Evolutionary conservation across 2,329 filamentous ascomycete species (phyloP), one percentile per base, ranked within the genome.

Genomic region (Penicillium sp.): DNA sequence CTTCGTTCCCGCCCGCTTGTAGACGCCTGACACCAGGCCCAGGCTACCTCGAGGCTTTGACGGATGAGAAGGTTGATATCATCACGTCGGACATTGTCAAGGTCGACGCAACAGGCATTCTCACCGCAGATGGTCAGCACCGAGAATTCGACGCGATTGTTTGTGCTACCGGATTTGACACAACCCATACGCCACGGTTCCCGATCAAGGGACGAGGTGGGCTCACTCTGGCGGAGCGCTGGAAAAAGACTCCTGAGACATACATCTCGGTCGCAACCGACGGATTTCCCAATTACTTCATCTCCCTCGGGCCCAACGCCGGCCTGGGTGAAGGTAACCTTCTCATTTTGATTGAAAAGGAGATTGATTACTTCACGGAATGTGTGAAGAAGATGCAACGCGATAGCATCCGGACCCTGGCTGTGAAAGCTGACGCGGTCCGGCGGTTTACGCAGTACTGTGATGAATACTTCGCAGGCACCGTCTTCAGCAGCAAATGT

Each of bases 21-120:
- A 75, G 79, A 51, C 77, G 80, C 14, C 69, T 81, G 16, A 81
- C 79, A 1, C 81, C 80, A 0, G 81, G 79, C 0, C 76, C 78
- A 0, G 79, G 79, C 1, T 82, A 82, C 58, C 73, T 91, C 2
- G 88, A 90, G 70, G 86, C 87, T 0, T 76, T 90, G 19, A 81
- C 81, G 0, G 79, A 85, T 59, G 81, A 84, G 6, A 89, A 89
- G 58, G 86, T 89, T 1, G 80, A 83, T 4, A 83, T 86, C 62
- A 84, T 89, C 67, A 80, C 78, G 16, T 82, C 80, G 0, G 79
- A 75, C 0, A 90, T 90, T 66, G 78, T 77, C 22, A 78, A 66
- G 13, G 65, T 77, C 14, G 69, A 72, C 28, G 65, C 67, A 25
- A 65, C 66, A 1, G 74, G 75, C 4, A 74, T 79, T 19, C 60